Base-by-base conservation (phyloP, 208 protist genomes). In the Leishmania tropica region DNA sequence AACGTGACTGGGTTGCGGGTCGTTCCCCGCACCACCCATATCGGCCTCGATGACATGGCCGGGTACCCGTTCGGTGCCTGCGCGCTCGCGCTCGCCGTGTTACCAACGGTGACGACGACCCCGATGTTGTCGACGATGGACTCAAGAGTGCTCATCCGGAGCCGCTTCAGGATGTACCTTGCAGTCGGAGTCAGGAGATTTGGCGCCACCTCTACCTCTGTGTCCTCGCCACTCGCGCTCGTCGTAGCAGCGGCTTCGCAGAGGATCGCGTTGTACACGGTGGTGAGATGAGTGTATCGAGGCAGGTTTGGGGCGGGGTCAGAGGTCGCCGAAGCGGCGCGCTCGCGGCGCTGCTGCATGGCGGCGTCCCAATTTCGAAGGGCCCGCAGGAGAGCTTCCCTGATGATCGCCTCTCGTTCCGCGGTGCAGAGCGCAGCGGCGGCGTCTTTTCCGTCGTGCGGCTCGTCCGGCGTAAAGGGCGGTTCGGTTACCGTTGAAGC, bases 11-110 rank as follows among this genome's bases (percentile, higher is more conserved):
- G 45, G 31, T 58, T 19, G 54, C 53, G 62, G 3, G 67, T 47
- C 1, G 11, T 28, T 51, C 31, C 58, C 3, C 73, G 82, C 75
- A 77, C 81, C 79, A 84, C 77, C 80, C 84, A 84, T 54, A 83
- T 10, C 75, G 45, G 60, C 40, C 80, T 73, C 73, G 48, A 74
- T 51, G 64, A 62, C 6, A 71, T 17, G 19, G 47, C 53, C 31
- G 75, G 80, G 75, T 80, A 81, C 31, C 37, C 28, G 17, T 19
- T 62, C 51, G 40, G 37, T 1, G n/a, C 74, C n/a, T 53, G 51
- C 28, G 24, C 80, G 10, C 47, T 47, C 19, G 40, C 13, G 37
- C 47, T 47, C 4, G 24, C 10, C 6, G 67, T 54, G 35, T 47
- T 31, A 17, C 76, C 81, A 3, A 85, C 47, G 5, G 56, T 68